Base-by-base conservation (phyloP, 2,329 filamentous ascomycete genomes). In the Orbilia quercus region DNA sequence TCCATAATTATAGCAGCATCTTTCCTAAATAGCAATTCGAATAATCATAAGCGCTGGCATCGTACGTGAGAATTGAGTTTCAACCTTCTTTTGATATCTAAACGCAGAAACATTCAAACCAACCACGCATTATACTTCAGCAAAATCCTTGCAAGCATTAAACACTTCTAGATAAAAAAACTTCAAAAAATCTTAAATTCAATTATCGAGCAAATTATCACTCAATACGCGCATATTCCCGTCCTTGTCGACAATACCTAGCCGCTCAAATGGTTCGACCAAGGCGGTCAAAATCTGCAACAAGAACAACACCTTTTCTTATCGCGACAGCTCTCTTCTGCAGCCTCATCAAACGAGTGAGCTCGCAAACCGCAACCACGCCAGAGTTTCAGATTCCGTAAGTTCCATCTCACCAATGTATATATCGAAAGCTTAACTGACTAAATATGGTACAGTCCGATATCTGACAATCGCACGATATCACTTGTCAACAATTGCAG, bases 401-500 rank as follows among this genome's bases (percentile, higher is more conserved):
- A 50, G 69, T 38, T 14, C 34, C 16, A 18, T 20, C n/a, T 23
- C 25, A 20, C 12, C 22, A 38, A 44, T 25, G 11, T 1, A 20
- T 23, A 12, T 2, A 20, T 14, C 20, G 18, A 47, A 47, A 7
- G 2, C 18, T 25, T 11, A 22, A 48, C 20, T n/a, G 34, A 54
- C 28, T 22, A 1, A 18, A 6, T 20, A 18, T 58, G 9, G 1
- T 20, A 14, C 14, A 73, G 69, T 2, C 55, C 47, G 9, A 73
- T 73, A 38, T 73, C 78, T 67, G 82, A 82, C 57, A 82, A 80
- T 20, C 81, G 87, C 40, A 89, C 89, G 5, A 82, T 95, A 23
- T 82, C 87, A 5, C 83, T 95, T 64, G 89, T 87, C 69, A 96
- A 94, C 81, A 84, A 85, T 64, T 96, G 91, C 78, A 82, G 83